Evolutionary conservation across 140 eudicot species (phyloP).

Genomic region (Ambrosia hybrid): DNA sequence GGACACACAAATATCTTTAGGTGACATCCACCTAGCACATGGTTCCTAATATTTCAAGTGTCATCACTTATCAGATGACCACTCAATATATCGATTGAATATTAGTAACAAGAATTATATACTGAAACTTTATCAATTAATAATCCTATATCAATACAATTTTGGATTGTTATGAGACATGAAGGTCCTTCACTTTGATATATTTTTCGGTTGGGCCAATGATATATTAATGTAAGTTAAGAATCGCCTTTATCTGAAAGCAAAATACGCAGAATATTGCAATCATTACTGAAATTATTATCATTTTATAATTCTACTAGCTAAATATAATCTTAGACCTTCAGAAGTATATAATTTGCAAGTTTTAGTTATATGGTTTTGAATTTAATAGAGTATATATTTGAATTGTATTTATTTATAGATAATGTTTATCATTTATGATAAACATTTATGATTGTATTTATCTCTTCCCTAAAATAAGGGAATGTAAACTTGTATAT

Average conservation of each 20-base stretch:
- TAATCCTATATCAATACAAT: conserved; percentile 6
- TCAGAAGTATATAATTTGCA: too few relatives aligned
- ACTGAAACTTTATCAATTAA: too few relatives aligned
- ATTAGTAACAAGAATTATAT: too few relatives aligned
- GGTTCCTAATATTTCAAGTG: conserved; percentile 30
- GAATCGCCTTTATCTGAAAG: conserved; percentile 1
- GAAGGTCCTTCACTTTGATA: conserved; percentile 21
- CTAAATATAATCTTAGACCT: neutral
- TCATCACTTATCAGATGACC: neutral
- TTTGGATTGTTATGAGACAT: conserved; percentile 23
- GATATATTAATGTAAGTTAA: conserved; percentile 23
- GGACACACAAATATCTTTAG: conserved; percentile 40
- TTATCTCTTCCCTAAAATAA: too few relatives aligned
- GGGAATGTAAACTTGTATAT: too few relatives aligned
- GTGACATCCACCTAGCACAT: conserved; percentile 32
- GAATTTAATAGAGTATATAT: too few relatives aligned
- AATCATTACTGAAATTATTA: neutral
- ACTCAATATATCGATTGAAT: conserved; percentile 7
- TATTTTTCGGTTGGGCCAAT: conserved; percentile 20
- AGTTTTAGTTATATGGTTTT: too few relatives aligned
- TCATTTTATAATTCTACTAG: neutral
- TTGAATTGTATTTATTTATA: too few relatives aligned
- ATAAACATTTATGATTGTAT: too few relatives aligned
- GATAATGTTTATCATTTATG: too few relatives aligned
- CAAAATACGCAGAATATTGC: conserved; percentile 6